A percentile compares a stretch with the other conserved stretches of the same genome.
Evolutionary conservation across 169 alveolate genomes (phyloP).

Genomic region (Babesia ovata): DNA sequence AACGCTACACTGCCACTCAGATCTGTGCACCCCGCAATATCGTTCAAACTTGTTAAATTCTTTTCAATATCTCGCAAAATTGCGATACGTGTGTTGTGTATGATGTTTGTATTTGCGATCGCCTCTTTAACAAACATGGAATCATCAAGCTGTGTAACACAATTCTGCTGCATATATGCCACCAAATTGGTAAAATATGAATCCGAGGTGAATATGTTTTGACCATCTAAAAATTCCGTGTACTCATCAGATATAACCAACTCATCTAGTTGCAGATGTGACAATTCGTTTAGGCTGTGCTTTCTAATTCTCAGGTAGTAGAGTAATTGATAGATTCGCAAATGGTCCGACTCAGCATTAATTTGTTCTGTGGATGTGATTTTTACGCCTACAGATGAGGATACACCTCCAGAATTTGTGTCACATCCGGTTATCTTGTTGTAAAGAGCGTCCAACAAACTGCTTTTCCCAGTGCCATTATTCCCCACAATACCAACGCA

Average conservation of each 20-base stretch:
- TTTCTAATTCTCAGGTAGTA: slow-evolving; percentile 11
- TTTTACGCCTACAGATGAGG: slow-evolving; percentile 41
- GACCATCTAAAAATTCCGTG: neutral
- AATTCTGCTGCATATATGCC: slow-evolving; percentile 67
- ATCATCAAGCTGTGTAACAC: slow-evolving; percentile 26
- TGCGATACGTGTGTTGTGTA: slow-evolving; percentile 12
- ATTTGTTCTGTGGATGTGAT: neutral
- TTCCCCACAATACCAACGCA: slow-evolving; percentile 79
- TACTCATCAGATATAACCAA: slow-evolving; percentile 6
- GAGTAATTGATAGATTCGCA: slow-evolving; percentile 1
- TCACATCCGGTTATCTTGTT: slow-evolving; percentile 23
- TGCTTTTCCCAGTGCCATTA: slow-evolving; percentile 80
- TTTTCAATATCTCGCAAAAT: slow-evolving; percentile 41
- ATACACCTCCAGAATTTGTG: neutral
- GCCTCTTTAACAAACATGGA: slow-evolving; percentile 31
- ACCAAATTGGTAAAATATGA: slow-evolving; percentile 14
- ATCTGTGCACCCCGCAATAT: neutral
- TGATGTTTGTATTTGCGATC: slow-evolving; percentile 9
- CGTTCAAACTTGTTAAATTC: slow-evolving; percentile 21
- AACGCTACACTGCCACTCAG: neutral
- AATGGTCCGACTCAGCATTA: neutral
- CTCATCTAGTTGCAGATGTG: neutral
- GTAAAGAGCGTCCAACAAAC: slow-evolving; percentile 63
- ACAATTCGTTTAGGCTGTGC: slow-evolving; percentile 9
- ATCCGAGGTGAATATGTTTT: slow-evolving; percentile 7